Evolutionary conservation across 2,329 filamentous ascomycete species (phyloP).

Genomic region (Dothidotthia symphoricarpi): DNA sequence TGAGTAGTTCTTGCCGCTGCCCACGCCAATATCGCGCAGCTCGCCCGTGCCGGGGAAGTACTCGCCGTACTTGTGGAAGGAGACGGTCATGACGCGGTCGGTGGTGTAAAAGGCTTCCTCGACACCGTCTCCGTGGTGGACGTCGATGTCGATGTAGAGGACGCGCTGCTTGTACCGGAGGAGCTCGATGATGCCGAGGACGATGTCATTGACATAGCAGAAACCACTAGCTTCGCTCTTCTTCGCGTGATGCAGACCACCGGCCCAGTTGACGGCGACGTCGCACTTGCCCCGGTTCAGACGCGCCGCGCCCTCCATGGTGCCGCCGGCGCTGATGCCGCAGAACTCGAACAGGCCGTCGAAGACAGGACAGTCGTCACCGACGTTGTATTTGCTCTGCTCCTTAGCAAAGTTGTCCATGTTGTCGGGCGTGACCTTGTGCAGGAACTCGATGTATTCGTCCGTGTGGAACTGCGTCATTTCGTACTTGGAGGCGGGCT

Average conservation of each 20-base stretch:
- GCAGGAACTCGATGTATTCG: constrained; percentile 70
- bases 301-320: constrained; percentile 68
- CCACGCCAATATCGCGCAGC: constrained; percentile 66
- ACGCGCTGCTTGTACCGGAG: constrained; percentile 80
- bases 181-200: constrained; percentile 86
- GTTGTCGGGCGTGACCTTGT: constrained; percentile 95
- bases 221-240: constrained; percentile 92
- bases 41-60: constrained; percentile 71
- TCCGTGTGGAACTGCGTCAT: constrained; percentile 74
- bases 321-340: constrained; percentile 67
- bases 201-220: constrained; percentile 99
- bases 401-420: constrained; percentile 93
- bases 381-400: constrained; percentile 74
- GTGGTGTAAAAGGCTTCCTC: constrained; percentile 72
- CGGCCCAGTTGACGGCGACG: constrained; percentile 68
- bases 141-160: constrained; percentile 92
- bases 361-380: constrained; percentile 63
- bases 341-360: constrained; percentile 71
- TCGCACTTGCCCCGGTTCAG: constrained; percentile 68
- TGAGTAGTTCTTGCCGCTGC: constrained; percentile 65
- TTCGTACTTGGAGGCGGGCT: constrained; percentile 62
- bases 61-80: constrained; percentile 71
- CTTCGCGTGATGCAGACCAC: constrained; percentile 94
- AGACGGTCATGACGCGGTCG: constrained; percentile 69
- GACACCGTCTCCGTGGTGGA: constrained; percentile 81